phyloP scores from a whole-genome alignment of 2,329 filamentous ascomycete species.

The Corniculantispora saksenae region DNA sequence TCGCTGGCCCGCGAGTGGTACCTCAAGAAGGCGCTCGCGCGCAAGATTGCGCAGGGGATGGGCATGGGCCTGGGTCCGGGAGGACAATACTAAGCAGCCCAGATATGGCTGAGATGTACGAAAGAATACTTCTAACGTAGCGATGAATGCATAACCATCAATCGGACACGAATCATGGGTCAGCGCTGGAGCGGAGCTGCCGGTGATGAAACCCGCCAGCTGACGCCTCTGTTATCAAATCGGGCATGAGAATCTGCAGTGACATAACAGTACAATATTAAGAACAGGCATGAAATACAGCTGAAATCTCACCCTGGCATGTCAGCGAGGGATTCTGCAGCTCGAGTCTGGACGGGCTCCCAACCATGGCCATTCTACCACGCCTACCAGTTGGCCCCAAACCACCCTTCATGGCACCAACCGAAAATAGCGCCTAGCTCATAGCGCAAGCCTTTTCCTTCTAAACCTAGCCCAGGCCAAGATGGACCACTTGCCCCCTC shows the following conservation, averaged over 20 bases:
- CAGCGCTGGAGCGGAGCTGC: not conserved
- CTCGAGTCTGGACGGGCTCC: no score
- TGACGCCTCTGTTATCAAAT: not conserved
- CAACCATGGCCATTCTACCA: no score
- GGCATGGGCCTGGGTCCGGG: conserved; percentile 51
- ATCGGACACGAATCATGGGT: not conserved
- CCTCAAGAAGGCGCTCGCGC: conserved; percentile 76
- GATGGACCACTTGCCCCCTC: not conserved
- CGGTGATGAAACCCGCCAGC: not conserved
- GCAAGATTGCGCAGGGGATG: conserved; percentile 77
- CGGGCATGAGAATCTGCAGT: not conserved
- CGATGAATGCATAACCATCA: not conserved
- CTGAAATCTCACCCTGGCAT: no score
- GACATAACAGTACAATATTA: no score
- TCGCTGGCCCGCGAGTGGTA: conserved; percentile 78
- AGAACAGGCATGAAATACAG: no score
- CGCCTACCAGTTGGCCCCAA: not conserved
- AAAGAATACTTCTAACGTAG: not conserved
- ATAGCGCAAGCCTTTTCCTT: not conserved
- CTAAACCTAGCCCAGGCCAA: not conserved
- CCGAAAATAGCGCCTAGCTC: not conserved
- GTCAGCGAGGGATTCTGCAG: no score
- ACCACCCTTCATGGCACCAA: not conserved
- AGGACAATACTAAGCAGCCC: conserved; percentile 18
- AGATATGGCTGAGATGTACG: not conserved